Percentiles rank a stretch among this genome's conserved stretches.
phyloP scores from a whole-genome alignment of 2,329 filamentous ascomycete species.

The Alternaria ethzedia region DNA sequence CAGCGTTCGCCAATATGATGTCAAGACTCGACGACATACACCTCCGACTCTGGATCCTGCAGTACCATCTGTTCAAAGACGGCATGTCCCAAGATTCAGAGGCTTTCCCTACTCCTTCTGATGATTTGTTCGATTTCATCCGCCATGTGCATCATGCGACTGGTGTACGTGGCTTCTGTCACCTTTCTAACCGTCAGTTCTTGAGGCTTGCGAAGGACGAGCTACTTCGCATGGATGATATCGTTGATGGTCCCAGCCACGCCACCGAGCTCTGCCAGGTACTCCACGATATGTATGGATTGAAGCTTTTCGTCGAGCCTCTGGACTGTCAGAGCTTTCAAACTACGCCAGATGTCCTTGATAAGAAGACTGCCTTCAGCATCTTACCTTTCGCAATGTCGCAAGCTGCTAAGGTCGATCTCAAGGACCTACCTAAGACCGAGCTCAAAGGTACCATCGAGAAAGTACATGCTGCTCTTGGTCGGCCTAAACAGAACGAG shows the following conservation, averaged over 20 bases:
- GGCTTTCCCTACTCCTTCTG: constrained; percentile 69
- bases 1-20: constrained; percentile 57
- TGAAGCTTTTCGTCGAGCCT: constrained; percentile 46
- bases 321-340: constrained; percentile 66
- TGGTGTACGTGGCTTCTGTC: constrained; percentile 85
- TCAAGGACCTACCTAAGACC: constrained; percentile 90
- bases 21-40: constrained; percentile 85
- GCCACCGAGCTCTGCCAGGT: constrained; percentile 83
- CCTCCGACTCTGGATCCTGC: constrained; percentile 83
- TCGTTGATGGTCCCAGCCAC: constrained; percentile 69
- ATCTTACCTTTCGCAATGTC: constrained; percentile 84
- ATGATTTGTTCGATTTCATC: constrained; percentile 79
- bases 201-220: constrained; percentile 89
- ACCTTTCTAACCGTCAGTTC: constrained; percentile 83
- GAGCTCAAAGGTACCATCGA: constrained; percentile 91
- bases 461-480: constrained; percentile 87
- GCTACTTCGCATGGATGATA: constrained; percentile 74
- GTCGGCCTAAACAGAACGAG: constrained; percentile 74
- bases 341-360: constrained; percentile 75
- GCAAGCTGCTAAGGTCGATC: constrained; percentile 80
- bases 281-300: constrained; percentile 50
- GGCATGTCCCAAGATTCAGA: constrained; percentile 71
- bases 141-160: constrained; percentile 83
- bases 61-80: constrained; percentile 81
- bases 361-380: constrained; percentile 78